A percentile compares a stretch with the other conserved stretches of the same genome.
phyloP scores from a whole-genome alignment of 306 rosid genomes.

The Boehmeria nivea region DNA sequence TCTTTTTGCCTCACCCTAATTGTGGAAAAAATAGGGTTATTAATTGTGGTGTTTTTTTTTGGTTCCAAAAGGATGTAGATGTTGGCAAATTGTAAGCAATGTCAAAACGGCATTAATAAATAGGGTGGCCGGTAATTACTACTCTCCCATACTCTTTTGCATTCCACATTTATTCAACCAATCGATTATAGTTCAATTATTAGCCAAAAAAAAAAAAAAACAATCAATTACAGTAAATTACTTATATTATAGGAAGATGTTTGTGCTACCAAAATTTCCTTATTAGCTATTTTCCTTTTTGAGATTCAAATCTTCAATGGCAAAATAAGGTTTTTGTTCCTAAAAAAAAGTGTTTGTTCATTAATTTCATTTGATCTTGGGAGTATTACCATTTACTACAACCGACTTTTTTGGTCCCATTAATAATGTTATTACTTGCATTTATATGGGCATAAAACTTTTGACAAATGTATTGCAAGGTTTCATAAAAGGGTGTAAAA shows the following conservation, averaged over 20 bases:
- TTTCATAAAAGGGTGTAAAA: too few relatives aligned
- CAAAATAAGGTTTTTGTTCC: neutral
- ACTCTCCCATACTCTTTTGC: conserved; percentile 2
- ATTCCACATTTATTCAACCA: neutral
- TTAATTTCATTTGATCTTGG: neutral
- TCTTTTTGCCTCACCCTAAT: neutral
- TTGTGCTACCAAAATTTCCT: neutral
- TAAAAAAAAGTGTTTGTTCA: neutral
- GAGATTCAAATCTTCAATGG: neutral
- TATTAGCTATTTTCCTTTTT: neutral
- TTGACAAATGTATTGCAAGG: neutral
- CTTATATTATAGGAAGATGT: neutral
- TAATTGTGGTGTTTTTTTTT: too few relatives aligned
- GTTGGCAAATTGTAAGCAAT: conserved; percentile 9
- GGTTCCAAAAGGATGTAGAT: neutral
- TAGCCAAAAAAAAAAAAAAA: too few relatives aligned
- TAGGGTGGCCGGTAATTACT: neutral
- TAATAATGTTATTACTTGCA: neutral
- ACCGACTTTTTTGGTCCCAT: neutral
- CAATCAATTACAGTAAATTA: neutral
- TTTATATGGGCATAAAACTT: neutral
- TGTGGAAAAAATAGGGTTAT: neutral
- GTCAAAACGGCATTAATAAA: neutral
- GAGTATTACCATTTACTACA: neutral
- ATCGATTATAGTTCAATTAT: neutral